These are phyloP conservation scores for Mucor mucedo DNA, from an alignment of 371 early-diverging fungal species.

Conservation along the genomic window DNA sequence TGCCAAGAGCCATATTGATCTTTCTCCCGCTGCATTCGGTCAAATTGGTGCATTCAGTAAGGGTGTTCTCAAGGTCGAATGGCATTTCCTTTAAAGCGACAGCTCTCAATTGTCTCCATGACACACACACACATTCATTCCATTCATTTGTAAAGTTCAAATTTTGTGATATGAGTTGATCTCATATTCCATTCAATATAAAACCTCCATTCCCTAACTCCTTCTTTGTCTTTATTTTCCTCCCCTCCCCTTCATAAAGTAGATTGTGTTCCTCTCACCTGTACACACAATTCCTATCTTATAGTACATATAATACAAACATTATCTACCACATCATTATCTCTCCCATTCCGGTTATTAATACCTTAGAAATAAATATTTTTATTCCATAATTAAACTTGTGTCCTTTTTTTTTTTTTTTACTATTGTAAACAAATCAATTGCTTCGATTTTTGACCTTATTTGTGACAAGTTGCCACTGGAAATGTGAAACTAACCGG, in stretches of 20 bases:
- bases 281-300: constrained; percentile 14
- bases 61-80: constrained; percentile 43
- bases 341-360: background rate
- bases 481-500: background rate
- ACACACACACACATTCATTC: background rate
- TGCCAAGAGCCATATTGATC: constrained; percentile 35
- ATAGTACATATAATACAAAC: constrained; percentile 18
- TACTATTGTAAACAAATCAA: too few relatives aligned
- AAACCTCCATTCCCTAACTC: constrained; percentile 2
- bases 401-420: too few relatives aligned
- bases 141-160: constrained; percentile 7
- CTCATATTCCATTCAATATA: constrained; percentile 14
- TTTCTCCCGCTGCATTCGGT: constrained; percentile 44
- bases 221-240: background rate
- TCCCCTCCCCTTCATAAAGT: constrained; percentile 9
- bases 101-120: background rate
- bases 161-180: constrained; percentile 15
- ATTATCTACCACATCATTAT: background rate
- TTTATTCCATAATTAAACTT: background rate
- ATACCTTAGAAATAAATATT: background rate
- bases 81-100: constrained; percentile 24
- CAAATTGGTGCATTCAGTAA: constrained; percentile 34
- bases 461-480: too few relatives aligned
- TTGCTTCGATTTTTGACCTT: too few relatives aligned
- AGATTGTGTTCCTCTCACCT: constrained; percentile 6